Evolutionary conservation across 129 eudicot genomes (phyloP).

Genomic region (Lonicera japonica): DNA sequence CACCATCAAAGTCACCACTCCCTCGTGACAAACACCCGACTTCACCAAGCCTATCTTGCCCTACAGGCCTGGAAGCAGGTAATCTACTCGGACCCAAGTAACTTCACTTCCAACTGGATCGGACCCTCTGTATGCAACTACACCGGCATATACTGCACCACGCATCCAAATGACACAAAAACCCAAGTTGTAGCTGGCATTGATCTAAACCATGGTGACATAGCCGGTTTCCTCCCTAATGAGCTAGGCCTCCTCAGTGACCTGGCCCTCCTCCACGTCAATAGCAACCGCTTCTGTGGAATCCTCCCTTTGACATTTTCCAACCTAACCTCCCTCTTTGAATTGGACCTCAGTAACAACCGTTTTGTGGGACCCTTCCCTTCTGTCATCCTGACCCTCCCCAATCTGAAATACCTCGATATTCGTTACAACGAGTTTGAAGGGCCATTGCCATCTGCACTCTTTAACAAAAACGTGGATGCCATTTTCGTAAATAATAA

Average conservation of each 20-base stretch:
- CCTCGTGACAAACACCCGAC: conserved; percentile 29
- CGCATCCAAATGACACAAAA: conserved; percentile 31
- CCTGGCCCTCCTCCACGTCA: conserved; percentile 57
- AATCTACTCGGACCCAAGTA: conserved; percentile 65
- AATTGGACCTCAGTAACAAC: conserved; percentile 79
- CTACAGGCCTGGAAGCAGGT: conserved; percentile 80
- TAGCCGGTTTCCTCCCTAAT: conserved; percentile 63
- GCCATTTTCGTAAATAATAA: conserved; percentile 72
- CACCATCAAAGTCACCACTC: conserved; percentile 14
- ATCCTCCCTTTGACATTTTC: conserved; percentile 45
- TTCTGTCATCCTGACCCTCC: conserved; percentile 46
- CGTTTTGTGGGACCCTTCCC: conserved; percentile 85
- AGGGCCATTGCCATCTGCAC: conserved; percentile 53
- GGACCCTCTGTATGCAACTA: conserved; percentile 77
- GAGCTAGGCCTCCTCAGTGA: conserved; percentile 65
- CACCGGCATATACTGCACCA: conserved; percentile 59
- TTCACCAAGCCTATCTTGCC: conserved; percentile 59
- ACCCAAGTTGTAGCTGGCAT: conserved; percentile 50
- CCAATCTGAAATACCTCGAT: conserved; percentile 51
- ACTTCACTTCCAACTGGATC: conserved; percentile 60
- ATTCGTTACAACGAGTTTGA: conserved; percentile 76
- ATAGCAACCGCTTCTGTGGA: conserved; percentile 71
- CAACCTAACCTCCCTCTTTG: conserved; percentile 49
- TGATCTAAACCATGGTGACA: conserved; percentile 65
- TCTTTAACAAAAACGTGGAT: conserved; percentile 45